Percentiles rank a stretch among this genome's conserved stretches.
These are phyloP conservation scores for Tuber aestivum DNA, from an alignment of 495 filamentous ascomycete species.

Conservation along the genomic window DNA sequence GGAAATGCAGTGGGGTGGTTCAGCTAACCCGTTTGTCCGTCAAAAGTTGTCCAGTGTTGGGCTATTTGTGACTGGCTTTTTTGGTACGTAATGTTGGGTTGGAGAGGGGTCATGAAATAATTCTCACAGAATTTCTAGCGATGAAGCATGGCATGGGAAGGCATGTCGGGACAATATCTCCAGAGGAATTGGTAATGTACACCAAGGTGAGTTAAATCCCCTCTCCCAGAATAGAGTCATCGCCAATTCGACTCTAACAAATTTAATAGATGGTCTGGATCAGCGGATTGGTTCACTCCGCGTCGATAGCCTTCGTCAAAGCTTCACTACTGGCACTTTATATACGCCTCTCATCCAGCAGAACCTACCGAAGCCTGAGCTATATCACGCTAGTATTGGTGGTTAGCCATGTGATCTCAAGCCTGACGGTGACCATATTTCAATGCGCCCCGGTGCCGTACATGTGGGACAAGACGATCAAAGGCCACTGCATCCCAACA, in stretches of 20 bases:
- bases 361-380: slow-evolving; percentile 18
- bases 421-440: slow-evolving; percentile 45
- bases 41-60: slow-evolving; percentile 20
- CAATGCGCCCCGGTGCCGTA: slow-evolving; percentile 51
- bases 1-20: neutral
- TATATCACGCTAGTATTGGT: slow-evolving; percentile 21
- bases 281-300: slow-evolving; percentile 35
- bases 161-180: slow-evolving; percentile 11
- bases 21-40: neutral
- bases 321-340: slow-evolving; percentile 34
- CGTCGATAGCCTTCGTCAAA: slow-evolving; percentile 32
- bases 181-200: slow-evolving; percentile 21
- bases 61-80: slow-evolving; percentile 21
- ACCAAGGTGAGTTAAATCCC: slow-evolving; percentile 13
- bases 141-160: slow-evolving; percentile 24
- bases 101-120: neutral
- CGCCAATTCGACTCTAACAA: slow-evolving; percentile 5
- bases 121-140: slow-evolving; percentile 6
- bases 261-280: slow-evolving; percentile 23
- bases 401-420: slow-evolving; percentile 15
- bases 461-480: slow-evolving; percentile 43
- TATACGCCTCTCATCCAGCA: slow-evolving; percentile 25
- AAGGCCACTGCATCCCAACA: slow-evolving; percentile 51
- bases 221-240: neutral
- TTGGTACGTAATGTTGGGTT: slow-evolving; percentile 14